Base-by-base conservation (phyloP, 495 filamentous ascomycete species). In the Aspergillus campestris region DNA sequence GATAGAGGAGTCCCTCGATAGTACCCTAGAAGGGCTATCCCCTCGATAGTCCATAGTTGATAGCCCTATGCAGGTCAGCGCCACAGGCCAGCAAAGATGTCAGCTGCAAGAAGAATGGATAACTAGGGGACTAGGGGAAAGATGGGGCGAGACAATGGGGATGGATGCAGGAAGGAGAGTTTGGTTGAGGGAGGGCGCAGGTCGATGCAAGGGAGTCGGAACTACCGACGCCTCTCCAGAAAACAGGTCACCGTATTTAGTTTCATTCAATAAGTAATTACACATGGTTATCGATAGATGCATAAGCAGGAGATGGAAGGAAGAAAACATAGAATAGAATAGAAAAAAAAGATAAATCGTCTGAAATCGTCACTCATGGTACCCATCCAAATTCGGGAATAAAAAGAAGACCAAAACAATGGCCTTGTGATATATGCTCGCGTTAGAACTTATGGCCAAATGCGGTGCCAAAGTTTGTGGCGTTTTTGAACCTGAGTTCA, bases 381-480 rank as follows among this genome's bases (percentile, higher is more conserved):
- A 39, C 18, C 29, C 44, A 46, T 35, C 58, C 49, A 27, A 37
- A 48, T 35, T 49, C 52, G 12, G 60, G 55, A 4, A 24, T 24
- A 4, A 24, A 4, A 24, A 4, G 4, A 24, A 24, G 18, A 24
- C 18, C 18, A 24, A 24, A 24, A 24, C 18, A 24, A 24, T 24
- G 18, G 18, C 18, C 18, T 24, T 24, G 18, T 24, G 2, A 4
- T 24, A 24, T 24, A 24, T 24, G 18, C 18, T 24, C 18, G 18
- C 18, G 18, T 24, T 24, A 24, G 18, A 24, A 24, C 18, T 24
- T 24, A 38, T 54, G 37, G 51, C 70, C 70, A 62, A 71, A 73
- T 7, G 67, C 70, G 18, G 67, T 70, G 33, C 80, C 80, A 65
- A 84, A 84, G 57, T 84, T 84, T 38, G 64, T 77, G n/a, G 72